Base-by-base conservation (phyloP, 768 basidiomycete genomes). In the Lactarius evosmus region DNA sequence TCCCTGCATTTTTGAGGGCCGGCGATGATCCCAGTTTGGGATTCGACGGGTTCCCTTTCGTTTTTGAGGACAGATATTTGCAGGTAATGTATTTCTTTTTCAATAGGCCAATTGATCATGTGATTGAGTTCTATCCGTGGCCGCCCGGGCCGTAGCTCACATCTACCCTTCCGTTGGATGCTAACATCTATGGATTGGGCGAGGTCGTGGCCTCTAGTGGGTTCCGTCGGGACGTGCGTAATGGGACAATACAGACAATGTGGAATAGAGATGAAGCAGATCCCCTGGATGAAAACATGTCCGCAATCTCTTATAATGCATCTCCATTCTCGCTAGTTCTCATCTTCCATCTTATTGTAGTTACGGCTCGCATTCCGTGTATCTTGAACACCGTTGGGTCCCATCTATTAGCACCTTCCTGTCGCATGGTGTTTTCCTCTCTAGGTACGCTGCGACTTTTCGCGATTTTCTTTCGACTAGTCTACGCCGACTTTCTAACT, bases 41-140 rank as follows among this genome's bases (percentile, higher is more conserved):
- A 2, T 76, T 91, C 19, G 78, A 85, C 60, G 85, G 81, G 0
- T 88, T 89, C 62, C 82, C 85, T 0, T 76, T 93, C 12, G 82
- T 93, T 14, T 92, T 92, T 69, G 89, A 92, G 68, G 84, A 92
- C 66, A 87, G 87, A 69, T 92, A 91, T 71, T 79, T 93, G 25
- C 88, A 91, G 80, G 83, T 84, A 61, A 55, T 63, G 46, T 33
- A 12, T 22, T 32, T n/a, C 30, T 27, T 38, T 17, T 12, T 36
- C 16, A 22, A 7, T 17, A 6, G 40, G 5, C 41, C 19, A 55
- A 12, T 55, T 36, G n/a, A 36, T 17, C 29, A 12, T 32, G 33
- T 55, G 19, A 56, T 44, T 41, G 32, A 8, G 49, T 46, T 27
- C 27, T 2, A n/a, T n/a, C 0, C 34, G 16, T 14, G 38, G 16